phyloP scores from a whole-genome alignment of 306 rosid genomes.

The Herpetospermum pedunculosum region DNA sequence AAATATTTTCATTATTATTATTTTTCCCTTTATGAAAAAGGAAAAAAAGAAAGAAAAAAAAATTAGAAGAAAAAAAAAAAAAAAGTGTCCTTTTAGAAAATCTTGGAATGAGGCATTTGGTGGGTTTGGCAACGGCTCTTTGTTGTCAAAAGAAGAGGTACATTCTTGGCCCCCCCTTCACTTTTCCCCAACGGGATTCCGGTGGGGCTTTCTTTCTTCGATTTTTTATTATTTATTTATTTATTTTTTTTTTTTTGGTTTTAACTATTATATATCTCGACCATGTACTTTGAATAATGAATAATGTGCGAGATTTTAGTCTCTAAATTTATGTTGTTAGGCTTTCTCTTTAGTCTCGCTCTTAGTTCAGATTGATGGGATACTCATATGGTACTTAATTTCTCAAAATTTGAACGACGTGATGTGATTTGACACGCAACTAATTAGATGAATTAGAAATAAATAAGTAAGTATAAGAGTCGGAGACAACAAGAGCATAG shows the following conservation, averaged over 20 bases:
- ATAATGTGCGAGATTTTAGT: not conserved
- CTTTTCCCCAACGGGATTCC: not conserved
- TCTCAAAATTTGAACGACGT: too few relatives aligned
- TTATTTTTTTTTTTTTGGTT: not conserved
- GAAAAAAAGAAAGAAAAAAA: not conserved
- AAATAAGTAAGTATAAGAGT: too few relatives aligned
- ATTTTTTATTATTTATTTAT: not conserved
- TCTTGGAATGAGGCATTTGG: not conserved
- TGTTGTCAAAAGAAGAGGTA: slow-evolving; percentile 1
- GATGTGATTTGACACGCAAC: not conserved
- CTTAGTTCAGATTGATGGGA: not conserved
- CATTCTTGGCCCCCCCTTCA: not conserved
- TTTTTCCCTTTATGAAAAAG: not conserved
- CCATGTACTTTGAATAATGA: not conserved
- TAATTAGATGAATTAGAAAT: not conserved
- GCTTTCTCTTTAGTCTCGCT: not conserved
- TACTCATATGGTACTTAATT: not conserved
- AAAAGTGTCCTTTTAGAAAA: not conserved
- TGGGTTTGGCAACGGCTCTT: slow-evolving; percentile 2
- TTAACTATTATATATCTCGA: not conserved
- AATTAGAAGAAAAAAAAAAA: not conserved
- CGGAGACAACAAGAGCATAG: too few relatives aligned
- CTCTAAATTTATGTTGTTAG: not conserved
- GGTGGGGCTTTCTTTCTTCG: not conserved
- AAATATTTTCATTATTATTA: not conserved